Percentiles rank a stretch among this genome's conserved stretches.
Evolutionary conservation across 148 eudicot genomes (phyloP).

Genomic region (Vaccinium macrocarpon): DNA sequence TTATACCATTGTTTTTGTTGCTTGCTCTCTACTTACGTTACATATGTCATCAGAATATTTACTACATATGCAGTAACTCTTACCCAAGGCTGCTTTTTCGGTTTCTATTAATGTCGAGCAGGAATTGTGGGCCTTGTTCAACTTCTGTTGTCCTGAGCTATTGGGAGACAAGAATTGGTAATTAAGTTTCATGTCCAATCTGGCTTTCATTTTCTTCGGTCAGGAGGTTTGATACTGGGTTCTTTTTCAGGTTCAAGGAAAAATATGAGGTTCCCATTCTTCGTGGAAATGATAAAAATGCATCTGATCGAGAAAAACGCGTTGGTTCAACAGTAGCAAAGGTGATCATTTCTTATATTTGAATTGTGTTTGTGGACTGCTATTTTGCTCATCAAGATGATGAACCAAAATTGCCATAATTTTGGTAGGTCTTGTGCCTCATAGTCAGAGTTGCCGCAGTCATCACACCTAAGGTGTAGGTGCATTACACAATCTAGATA

Average conservation of each 20-base stretch:
- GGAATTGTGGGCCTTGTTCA: slow-evolving; percentile 98
- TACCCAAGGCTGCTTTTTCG: slow-evolving; percentile 4
- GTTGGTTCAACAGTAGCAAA: slow-evolving; percentile 91
- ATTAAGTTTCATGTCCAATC: background rate
- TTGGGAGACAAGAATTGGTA: slow-evolving; percentile 91
- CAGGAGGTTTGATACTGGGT: slow-evolving; percentile 10
- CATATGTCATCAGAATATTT: background rate
- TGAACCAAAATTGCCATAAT: background rate
- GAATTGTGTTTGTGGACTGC: background rate
- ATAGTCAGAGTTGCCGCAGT: background rate
- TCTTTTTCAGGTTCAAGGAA: slow-evolving; percentile 63
- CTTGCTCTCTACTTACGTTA: background rate
- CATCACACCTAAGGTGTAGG: background rate
- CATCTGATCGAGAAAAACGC: slow-evolving; percentile 78
- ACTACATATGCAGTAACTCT: background rate
- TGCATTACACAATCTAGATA: background rate
- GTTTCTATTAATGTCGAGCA: slow-evolving; percentile 22
- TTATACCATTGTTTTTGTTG: background rate
- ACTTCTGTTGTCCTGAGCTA: slow-evolving; percentile 88
- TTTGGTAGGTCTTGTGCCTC: background rate
- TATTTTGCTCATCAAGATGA: background rate
- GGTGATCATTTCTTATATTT: slow-evolving; percentile 39
- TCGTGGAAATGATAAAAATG: slow-evolving; percentile 91
- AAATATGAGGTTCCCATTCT: slow-evolving; percentile 70
- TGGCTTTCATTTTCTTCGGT: background rate